A percentile compares a stretch with the other conserved stretches of the same genome.
These are phyloP conservation scores for Hypoxylon lenormandii DNA, from an alignment of 495 filamentous ascomycete species.

Conservation along the genomic window DNA sequence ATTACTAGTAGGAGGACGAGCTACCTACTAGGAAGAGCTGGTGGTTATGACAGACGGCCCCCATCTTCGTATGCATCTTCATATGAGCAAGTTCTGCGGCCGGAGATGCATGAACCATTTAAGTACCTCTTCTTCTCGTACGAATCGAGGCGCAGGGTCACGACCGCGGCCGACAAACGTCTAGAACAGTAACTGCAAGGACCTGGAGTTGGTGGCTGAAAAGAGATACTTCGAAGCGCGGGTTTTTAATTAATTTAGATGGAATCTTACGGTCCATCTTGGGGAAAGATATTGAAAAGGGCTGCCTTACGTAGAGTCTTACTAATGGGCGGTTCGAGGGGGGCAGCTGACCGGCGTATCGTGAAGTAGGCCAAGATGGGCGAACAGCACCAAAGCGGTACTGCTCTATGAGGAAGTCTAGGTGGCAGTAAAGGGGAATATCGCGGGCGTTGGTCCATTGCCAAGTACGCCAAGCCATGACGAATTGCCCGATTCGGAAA, in stretches of 20 bases:
- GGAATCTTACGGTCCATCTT: conserved; percentile 21
- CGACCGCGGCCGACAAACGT: conserved; percentile 21
- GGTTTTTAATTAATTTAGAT: conserved; percentile 21
- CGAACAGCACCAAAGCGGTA: conserved; percentile 7
- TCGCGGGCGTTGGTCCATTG: conserved; percentile 33
- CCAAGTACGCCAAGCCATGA: conserved; percentile 20
- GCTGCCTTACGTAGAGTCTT: conserved; percentile 25
- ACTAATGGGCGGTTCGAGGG: conserved; percentile 9
- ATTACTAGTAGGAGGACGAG: background rate
- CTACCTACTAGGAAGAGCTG: conserved; percentile 25
- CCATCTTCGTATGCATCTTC: background rate
- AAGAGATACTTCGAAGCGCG: background rate
- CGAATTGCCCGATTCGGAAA: conserved; percentile 33
- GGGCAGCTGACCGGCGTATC: conserved; percentile 33
- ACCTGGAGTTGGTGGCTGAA: conserved; percentile 9
- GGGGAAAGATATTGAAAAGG: conserved; percentile 13
- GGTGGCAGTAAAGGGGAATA: conserved; percentile 44
- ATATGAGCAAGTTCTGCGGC: background rate
- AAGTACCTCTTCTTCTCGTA: conserved; percentile 8
- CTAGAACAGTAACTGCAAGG: conserved; percentile 26
- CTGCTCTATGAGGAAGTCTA: conserved; percentile 34
- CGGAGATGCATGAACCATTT: conserved; percentile 21
- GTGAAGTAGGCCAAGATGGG: conserved; percentile 33
- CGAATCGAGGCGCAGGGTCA: conserved; percentile 11
- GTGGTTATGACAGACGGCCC: conserved; percentile 11